Evolutionary conservation across 148 eudicot species (phyloP).

Genomic region (Silene conica): DNA sequence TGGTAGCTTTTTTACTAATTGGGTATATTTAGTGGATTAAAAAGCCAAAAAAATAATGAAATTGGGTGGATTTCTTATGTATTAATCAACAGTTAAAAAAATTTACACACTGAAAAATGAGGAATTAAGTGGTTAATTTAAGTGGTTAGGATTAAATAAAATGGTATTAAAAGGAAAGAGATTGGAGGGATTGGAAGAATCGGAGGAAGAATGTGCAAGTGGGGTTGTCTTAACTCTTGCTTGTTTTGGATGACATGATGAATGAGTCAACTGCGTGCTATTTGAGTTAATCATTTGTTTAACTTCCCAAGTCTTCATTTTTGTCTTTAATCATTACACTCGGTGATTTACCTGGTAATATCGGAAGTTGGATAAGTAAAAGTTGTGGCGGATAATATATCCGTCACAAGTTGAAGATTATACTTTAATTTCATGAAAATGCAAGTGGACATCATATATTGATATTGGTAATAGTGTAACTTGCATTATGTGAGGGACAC

Average conservation of each 20-base stretch:
- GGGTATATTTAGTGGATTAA: neutral
- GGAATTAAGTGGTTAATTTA: neutral
- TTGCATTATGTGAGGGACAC: no score
- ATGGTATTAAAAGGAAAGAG: conserved; percentile 7
- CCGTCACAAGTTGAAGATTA: no score
- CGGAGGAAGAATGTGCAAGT: neutral
- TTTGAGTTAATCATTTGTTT: conserved; percentile 9
- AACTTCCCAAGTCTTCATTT: conserved; percentile 4
- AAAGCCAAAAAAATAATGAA: neutral
- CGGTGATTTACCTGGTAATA: no score
- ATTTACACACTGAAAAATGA: neutral
- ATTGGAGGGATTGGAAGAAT: conserved; percentile 12
- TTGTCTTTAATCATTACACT: no score
- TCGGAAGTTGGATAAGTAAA: no score
- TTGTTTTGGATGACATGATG: neutral
- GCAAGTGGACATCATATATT: no score
- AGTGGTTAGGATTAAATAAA: neutral
- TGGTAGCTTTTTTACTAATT: conserved; percentile 4
- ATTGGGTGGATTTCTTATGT: neutral
- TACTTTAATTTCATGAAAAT: no score
- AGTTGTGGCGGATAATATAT: no score
- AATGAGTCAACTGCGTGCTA: conserved; percentile 6
- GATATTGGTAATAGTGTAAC: no score
- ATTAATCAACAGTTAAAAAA: no score
- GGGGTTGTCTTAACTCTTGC: neutral